These are phyloP conservation scores for Colletotrichum sp. DNA, from an alignment of 2,329 filamentous ascomycete species.

Conservation along the genomic window DNA sequence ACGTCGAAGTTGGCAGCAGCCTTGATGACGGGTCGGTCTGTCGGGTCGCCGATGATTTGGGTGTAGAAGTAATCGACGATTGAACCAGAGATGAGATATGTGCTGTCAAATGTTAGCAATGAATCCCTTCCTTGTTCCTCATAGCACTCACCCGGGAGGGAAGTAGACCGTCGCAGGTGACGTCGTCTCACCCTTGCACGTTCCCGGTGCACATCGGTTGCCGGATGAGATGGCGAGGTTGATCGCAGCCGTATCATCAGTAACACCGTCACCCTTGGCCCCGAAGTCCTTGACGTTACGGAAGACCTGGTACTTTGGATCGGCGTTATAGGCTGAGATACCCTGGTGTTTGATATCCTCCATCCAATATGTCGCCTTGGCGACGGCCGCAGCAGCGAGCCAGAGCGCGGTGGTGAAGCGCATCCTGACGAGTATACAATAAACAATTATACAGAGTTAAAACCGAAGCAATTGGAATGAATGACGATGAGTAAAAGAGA, in stretches of 20 bases:
- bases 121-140: not conserved
- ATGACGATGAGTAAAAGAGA: not conserved
- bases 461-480: not conserved
- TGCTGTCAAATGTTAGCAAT: constrained; percentile 36
- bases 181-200: constrained; percentile 39
- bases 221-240: constrained; percentile 40
- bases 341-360: constrained; percentile 52
- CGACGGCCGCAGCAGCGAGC: constrained; percentile 18
- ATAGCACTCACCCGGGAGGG: constrained; percentile 34
- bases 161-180: constrained; percentile 42
- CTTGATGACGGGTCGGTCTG: constrained; percentile 59
- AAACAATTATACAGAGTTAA: not conserved
- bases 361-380: constrained; percentile 41
- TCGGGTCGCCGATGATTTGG: constrained; percentile 75
- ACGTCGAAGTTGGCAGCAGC: constrained; percentile 52
- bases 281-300: constrained; percentile 53
- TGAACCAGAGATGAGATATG: constrained; percentile 73
- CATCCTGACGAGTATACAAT: not conserved
- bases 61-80: constrained; percentile 82
- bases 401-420: constrained; percentile 13
- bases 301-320: constrained; percentile 48
- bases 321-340: constrained; percentile 48
- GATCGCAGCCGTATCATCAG: constrained; percentile 40
- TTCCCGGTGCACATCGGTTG: constrained; percentile 42
- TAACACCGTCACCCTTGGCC: constrained; percentile 39